phyloP scores from a whole-genome alignment of 192 early-diverging fungal genomes.

The Chytriomyces sp. region DNA sequence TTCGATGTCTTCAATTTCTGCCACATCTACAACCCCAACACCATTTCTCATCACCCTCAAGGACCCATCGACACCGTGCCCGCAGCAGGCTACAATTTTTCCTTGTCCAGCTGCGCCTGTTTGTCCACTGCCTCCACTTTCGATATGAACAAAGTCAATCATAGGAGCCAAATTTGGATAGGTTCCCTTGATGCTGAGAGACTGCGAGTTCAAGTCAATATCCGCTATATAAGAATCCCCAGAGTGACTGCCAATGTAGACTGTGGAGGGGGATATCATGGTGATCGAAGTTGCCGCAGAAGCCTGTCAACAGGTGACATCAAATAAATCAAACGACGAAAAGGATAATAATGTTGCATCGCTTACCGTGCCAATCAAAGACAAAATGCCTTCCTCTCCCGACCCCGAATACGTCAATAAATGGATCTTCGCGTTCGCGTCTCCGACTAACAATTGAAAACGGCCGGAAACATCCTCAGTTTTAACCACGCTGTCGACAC shows the following conservation, averaged over 20 bases:
- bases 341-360: neutral
- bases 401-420: constrained; percentile 50
- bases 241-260: constrained; percentile 84
- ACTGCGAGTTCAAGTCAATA: constrained; percentile 49
- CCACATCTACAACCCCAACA: constrained; percentile 76
- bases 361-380: neutral
- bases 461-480: constrained; percentile 61
- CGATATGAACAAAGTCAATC: constrained; percentile 82
- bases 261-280: constrained; percentile 69
- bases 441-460: constrained; percentile 63
- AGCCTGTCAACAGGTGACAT: constrained; percentile 29
- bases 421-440: constrained; percentile 25
- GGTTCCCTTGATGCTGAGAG: constrained; percentile 62
- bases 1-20: constrained; percentile 58
- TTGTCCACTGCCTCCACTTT: constrained; percentile 38
- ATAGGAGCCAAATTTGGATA: constrained; percentile 84
- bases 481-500: neutral
- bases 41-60: constrained; percentile 87
- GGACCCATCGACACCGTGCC: constrained; percentile 71
- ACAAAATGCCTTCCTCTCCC: constrained; percentile 54
- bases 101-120: constrained; percentile 43
- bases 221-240: constrained; percentile 82
- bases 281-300: constrained; percentile 60
- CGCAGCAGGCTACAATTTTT: constrained; percentile 88
- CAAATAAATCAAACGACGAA: constrained; percentile 2